Conservation (phyloP, 2,329 filamentous ascomycete genomes). For the Ophiostoma ulmi region DNA sequence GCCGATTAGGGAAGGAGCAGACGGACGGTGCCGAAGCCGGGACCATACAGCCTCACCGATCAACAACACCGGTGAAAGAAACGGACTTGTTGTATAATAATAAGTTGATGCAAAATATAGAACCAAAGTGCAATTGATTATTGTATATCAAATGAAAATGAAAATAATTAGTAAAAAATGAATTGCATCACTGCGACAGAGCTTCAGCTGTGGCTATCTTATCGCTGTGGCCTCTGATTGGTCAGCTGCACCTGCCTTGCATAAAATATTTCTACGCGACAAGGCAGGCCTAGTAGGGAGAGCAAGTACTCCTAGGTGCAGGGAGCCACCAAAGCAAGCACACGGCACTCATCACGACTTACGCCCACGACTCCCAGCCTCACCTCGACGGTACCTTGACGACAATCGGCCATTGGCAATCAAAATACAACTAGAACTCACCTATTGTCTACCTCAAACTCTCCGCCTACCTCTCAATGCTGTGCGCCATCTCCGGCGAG, state of each 20-base stretch:
- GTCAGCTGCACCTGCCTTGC: conserved; percentile 15
- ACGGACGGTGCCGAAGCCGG: conserved; percentile 21
- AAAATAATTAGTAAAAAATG: too few relatives aligned
- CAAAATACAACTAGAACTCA: not conserved
- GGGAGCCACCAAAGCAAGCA: conserved; percentile 12
- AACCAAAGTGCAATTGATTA: not conserved
- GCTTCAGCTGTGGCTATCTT: conserved; percentile 20
- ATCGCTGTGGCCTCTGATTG: conserved; percentile 25
- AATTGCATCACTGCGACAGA: not conserved
- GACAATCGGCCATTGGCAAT: not conserved
- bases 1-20: conserved; percentile 20
- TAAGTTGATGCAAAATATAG: too few relatives aligned
- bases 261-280: conserved; percentile 26
- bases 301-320: conserved; percentile 14
- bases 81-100: not conserved
- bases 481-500: conserved; percentile 71
- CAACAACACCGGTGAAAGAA: not conserved
- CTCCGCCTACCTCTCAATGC: conserved; percentile 27
- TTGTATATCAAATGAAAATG: not conserved
- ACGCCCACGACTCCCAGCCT: not conserved
- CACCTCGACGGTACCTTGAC: not conserved
- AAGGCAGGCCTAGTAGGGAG: conserved; percentile 13
- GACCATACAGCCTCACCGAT: not conserved
- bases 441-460: not conserved
- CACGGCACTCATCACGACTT: conserved; percentile 8